Evolutionary conservation across 108 stramenopile genomes (phyloP).

Genomic region (Skeletonema menzelii): DNA sequence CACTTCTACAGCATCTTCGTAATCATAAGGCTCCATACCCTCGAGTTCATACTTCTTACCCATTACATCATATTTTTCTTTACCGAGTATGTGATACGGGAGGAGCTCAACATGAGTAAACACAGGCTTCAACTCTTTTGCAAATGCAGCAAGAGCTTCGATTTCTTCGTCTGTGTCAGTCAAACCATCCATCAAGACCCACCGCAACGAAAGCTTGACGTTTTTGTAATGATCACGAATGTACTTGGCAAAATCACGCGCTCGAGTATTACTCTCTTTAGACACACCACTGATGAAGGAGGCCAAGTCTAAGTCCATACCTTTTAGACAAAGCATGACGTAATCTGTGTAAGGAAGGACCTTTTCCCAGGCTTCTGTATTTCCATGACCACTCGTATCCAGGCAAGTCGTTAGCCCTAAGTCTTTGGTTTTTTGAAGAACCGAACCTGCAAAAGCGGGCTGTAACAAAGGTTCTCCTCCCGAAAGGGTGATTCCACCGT

Average conservation of each 20-base stretch:
- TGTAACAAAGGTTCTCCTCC: constrained; percentile 70
- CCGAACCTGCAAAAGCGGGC: constrained; percentile 50
- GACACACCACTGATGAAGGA: constrained; percentile 45
- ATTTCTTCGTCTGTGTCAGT: constrained; percentile 64
- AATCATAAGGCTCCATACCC: constrained; percentile 45
- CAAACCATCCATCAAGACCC: constrained; percentile 62
- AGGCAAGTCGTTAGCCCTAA: constrained; percentile 67
- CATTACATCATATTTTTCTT: constrained; percentile 56
- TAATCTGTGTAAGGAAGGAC: constrained; percentile 57
- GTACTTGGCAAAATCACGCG: constrained; percentile 56
- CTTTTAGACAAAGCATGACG: constrained; percentile 64
- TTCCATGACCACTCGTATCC: constrained; percentile 65
- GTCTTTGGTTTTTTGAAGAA: constrained; percentile 48
- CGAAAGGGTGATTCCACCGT: constrained; percentile 63
- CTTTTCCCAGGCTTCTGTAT: constrained; percentile 48
- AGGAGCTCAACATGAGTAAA: constrained; percentile 60
- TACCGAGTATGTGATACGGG: constrained; percentile 64
- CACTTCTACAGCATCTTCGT: constrained; percentile 49
- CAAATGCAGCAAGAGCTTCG: constrained; percentile 50
- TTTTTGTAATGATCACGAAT: constrained; percentile 54
- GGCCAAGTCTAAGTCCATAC: constrained; percentile 59
- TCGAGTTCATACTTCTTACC: constrained; percentile 46
- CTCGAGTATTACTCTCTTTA: constrained; percentile 29
- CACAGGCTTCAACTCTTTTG: constrained; percentile 49
- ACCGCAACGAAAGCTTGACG: constrained; percentile 52